Conservation (phyloP, 2,329 filamentous ascomycete species). For the Aspergillus ustus region DNA sequence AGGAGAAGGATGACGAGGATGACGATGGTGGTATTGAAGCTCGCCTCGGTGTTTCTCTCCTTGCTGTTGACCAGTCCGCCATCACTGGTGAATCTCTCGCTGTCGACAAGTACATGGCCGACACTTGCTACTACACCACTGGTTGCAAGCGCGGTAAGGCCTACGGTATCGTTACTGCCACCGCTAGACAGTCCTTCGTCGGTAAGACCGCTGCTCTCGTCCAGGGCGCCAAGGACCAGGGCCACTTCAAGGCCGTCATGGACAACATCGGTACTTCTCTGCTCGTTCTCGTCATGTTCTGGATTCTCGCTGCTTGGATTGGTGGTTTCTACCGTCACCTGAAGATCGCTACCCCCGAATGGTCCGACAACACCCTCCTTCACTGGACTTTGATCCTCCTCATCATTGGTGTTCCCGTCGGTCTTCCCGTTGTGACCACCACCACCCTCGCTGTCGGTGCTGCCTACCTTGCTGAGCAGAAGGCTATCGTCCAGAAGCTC, state of each 20-base stretch:
- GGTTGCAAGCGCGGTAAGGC: constrained; percentile 81
- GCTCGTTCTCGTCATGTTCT: constrained; percentile 77
- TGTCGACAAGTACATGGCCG: constrained; percentile 66
- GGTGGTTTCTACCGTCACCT: constrained; percentile 78
- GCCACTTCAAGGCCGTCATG: constrained; percentile 84
- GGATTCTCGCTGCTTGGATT: constrained; percentile 75
- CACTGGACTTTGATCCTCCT: constrained; percentile 72
- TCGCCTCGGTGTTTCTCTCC: constrained; percentile 66
- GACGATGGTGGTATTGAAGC: constrained; percentile 59
- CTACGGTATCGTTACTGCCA: constrained; percentile 69
- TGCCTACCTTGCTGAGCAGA: constrained; percentile 76
- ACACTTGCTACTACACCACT: constrained; percentile 77
- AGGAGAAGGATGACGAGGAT: constrained; percentile 62
- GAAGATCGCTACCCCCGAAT: constrained; percentile 56
- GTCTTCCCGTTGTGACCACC: constrained; percentile 78
- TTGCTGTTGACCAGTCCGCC: constrained; percentile 77
- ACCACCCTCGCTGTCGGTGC: constrained; percentile 78
- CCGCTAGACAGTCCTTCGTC: constrained; percentile 75
- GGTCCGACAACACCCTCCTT: constrained; percentile 66
- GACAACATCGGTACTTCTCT: constrained; percentile 77
- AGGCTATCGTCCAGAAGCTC: constrained; percentile 79
- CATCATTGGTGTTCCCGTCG: constrained; percentile 79
- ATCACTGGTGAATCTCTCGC: constrained; percentile 81
- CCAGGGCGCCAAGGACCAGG: constrained; percentile 74
- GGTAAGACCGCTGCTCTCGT: constrained; percentile 75